Percentiles rank a stretch among this genome's conserved stretches.
Evolutionary conservation across 805 yeast genomes (phyloP).

Genomic region (Teunomyces funiuensis): DNA sequence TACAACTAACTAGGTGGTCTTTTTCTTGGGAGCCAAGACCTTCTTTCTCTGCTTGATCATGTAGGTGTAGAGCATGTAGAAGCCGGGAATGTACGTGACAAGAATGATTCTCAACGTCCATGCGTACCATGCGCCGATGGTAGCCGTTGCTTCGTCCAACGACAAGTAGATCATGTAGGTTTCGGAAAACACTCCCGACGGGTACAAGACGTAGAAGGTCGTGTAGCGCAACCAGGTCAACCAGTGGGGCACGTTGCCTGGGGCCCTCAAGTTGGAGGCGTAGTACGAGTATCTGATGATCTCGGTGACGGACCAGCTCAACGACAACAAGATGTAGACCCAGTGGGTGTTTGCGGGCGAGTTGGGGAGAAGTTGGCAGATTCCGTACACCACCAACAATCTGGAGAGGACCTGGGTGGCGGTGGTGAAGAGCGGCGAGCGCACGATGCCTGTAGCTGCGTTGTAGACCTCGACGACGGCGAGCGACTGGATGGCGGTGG

Average conservation of each 20-base stretch:
- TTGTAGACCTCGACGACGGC: conserved; percentile 83
- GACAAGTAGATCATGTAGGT: conserved; percentile 67
- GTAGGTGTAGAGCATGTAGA: conserved; percentile 78
- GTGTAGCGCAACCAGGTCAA: conserved; percentile 80
- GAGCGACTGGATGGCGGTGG: conserved; percentile 69
- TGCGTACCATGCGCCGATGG: conserved; percentile 51
- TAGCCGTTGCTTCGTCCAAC: conserved; percentile 62
- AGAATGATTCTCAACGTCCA: conserved; percentile 56
- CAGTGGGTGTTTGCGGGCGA: conserved; percentile 60
- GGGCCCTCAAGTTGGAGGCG: conserved; percentile 59
- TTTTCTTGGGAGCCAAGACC: conserved; percentile 46
- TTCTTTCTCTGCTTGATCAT: conserved; percentile 88
- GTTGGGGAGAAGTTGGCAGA: conserved; percentile 71
- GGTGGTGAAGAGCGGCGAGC: conserved; percentile 83
- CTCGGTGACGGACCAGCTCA: conserved; percentile 96
- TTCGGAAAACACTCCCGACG: conserved; percentile 90
- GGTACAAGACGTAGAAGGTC: conserved; percentile 79
- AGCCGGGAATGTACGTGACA: conserved; percentile 79
- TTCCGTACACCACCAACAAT: conserved; percentile 77
- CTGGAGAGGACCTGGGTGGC: conserved; percentile 86
- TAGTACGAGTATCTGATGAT: conserved; percentile 86
- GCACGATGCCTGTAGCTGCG: conserved; percentile 74
- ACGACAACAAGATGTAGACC: conserved; percentile 64
- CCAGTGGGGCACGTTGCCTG: conserved; percentile 52
- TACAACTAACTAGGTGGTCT: conserved; percentile 7